These are phyloP conservation scores for Fusarium aywerte DNA, from an alignment of 2,329 filamentous ascomycete genomes.

Conservation along the genomic window DNA sequence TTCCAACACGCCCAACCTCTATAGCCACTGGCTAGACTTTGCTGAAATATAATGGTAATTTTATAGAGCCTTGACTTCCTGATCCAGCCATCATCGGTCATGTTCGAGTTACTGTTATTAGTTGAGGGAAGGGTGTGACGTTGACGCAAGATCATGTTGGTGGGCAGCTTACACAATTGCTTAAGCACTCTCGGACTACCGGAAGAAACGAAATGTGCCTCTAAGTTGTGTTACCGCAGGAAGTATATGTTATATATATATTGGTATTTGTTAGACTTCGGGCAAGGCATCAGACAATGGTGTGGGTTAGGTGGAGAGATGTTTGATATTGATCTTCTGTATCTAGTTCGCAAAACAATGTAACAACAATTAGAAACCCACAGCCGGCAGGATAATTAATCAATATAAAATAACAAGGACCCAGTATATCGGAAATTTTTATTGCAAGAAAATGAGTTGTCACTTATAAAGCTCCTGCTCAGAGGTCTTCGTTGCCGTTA, in stretches of 20 bases:
- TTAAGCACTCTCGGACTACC: neutral
- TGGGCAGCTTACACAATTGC: neutral
- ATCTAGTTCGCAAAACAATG: neutral
- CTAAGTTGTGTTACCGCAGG: no score
- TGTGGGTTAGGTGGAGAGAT: no score
- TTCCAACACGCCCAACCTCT: neutral
- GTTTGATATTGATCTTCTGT: neutral
- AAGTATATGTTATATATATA: no score
- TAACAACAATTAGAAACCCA: neutral
- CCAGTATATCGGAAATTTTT: neutral
- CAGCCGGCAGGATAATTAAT: neutral
- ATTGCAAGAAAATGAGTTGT: neutral
- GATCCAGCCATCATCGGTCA: neutral
- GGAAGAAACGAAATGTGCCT: neutral
- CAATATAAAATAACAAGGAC: neutral
- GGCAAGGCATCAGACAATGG: neutral
- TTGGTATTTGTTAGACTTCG: no score
- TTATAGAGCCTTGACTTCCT: neutral
- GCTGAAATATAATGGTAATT: neutral
- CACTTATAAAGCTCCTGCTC: slow-evolving; percentile 41
- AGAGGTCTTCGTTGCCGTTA: slow-evolving; percentile 62
- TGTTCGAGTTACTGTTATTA: neutral
- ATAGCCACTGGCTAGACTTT: neutral
- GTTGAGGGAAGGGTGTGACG: neutral
- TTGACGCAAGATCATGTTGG: neutral